phyloP scores from a whole-genome alignment of 768 basidiomycete species.

The Auricularia cornea region DNA sequence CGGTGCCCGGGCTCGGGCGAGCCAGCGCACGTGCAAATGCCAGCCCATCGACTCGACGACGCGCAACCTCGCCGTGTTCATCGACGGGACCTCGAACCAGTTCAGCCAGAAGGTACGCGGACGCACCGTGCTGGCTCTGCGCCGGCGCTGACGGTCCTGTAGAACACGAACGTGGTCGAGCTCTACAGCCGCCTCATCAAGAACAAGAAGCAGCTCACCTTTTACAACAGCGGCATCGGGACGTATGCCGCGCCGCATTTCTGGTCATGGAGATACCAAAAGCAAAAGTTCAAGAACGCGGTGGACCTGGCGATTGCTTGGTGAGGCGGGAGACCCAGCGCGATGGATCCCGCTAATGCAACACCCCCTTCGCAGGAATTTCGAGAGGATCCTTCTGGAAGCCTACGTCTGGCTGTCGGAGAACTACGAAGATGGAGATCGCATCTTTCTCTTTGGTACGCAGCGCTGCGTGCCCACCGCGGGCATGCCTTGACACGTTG shows the following conservation, averaged over 20 bases:
- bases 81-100: slow-evolving; percentile 24
- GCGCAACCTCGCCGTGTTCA: slow-evolving; percentile 5
- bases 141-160: too few species aligned
- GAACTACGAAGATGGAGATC: slow-evolving; percentile 30
- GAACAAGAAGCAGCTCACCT: too few species aligned
- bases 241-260: slow-evolving; percentile 16
- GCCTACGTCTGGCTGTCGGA: slow-evolving; percentile 37
- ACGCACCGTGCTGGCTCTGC: too few species aligned
- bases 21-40: too few species aligned
- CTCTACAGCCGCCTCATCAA: too few species aligned
- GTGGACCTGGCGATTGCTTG: slow-evolving; percentile 14
- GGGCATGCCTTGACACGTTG: not conserved
- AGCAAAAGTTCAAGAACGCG: slow-evolving; percentile 8
- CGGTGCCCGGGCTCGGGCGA: too few species aligned
- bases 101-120: slow-evolving; percentile 18
- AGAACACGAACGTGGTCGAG: too few species aligned
- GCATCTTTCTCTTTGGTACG: slow-evolving; percentile 34
- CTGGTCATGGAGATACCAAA: slow-evolving; percentile 9
- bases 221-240: too few species aligned
- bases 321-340: not conserved
- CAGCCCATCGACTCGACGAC: too few species aligned
- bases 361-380: slow-evolving; percentile 23
- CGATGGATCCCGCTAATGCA: too few species aligned
- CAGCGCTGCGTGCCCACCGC: not conserved
- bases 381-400: slow-evolving; percentile 25